phyloP scores from a whole-genome alignment of 1,139 yeast species.

The Diutina sp. region DNA sequence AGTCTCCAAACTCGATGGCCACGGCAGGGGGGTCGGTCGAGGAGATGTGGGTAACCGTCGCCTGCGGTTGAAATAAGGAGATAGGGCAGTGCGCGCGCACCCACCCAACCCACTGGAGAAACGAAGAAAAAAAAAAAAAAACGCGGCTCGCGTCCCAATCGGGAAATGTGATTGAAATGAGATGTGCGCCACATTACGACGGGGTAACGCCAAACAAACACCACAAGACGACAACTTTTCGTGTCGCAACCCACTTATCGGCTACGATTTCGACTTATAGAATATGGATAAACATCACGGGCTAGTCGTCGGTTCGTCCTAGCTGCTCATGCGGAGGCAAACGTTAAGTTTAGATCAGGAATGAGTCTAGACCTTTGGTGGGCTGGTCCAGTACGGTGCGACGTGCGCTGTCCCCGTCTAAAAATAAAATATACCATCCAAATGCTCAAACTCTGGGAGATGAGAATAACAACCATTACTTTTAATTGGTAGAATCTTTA shows the following conservation, averaged over 20 bases:
- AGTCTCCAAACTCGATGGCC: background rate
- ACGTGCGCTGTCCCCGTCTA: background rate
- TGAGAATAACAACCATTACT: background rate
- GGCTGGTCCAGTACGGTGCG: background rate
- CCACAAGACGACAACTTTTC: background rate
- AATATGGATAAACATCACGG: too few species aligned
- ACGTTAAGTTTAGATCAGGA: background rate
- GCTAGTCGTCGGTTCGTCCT: too few species aligned
- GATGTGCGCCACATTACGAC: background rate
- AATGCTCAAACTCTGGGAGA: background rate
- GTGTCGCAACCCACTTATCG: too few species aligned
- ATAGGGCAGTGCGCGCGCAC: background rate
- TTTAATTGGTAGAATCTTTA: too few species aligned
- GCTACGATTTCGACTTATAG: too few species aligned
- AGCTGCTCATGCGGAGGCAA: too few species aligned
- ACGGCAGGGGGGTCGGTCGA: background rate
- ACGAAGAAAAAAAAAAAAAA: background rate
- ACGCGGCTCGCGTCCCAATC: conserved; percentile 1
- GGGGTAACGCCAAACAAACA: background rate
- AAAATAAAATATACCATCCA: background rate
- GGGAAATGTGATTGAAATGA: background rate
- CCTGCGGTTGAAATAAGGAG: background rate
- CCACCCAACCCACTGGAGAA: background rate
- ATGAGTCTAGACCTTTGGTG: background rate
- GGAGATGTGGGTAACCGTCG: background rate